Conservation (phyloP, 306 rosid genomes). For the Cajanus cajan region DNA sequence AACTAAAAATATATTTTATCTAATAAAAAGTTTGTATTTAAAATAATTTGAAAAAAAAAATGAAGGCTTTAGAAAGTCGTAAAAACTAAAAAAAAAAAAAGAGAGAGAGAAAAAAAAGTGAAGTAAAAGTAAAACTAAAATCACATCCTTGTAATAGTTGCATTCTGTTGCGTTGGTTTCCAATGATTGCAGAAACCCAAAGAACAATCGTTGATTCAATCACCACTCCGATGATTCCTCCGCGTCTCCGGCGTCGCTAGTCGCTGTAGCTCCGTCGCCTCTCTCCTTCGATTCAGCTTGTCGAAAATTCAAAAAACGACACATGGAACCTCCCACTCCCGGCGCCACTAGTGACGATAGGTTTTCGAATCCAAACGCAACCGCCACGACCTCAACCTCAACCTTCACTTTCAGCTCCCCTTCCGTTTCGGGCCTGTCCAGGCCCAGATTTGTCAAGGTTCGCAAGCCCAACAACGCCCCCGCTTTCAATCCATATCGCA, state of each 20-base stretch:
- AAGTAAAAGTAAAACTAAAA: not conserved
- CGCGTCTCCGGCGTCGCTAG: slow-evolving; percentile 50
- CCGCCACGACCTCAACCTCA: slow-evolving; percentile 21
- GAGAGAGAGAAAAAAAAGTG: too few species aligned
- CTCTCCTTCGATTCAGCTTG: slow-evolving; percentile 17
- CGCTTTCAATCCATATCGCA: slow-evolving; percentile 57
- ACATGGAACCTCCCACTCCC: slow-evolving; percentile 59
- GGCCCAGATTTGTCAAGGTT: slow-evolving; percentile 65
- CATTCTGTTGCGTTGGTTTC: slow-evolving; percentile 1
- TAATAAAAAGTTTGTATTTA: too few species aligned
- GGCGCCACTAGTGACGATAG: slow-evolving; percentile 44
- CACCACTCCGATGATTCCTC: slow-evolving; percentile 31
- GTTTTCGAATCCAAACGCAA: slow-evolving; percentile 37
- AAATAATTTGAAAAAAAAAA: too few species aligned
- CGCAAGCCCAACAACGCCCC: slow-evolving; percentile 55
- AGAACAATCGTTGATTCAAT: slow-evolving; percentile 11
- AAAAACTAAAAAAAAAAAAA: too few species aligned
- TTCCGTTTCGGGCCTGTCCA: slow-evolving; percentile 50
- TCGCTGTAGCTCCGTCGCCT: not conserved
- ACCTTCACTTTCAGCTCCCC: slow-evolving; percentile 44
- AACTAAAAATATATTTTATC: too few species aligned
- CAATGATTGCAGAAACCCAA: slow-evolving; percentile 23
- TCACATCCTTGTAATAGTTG: not conserved
- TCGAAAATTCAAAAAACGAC: not conserved
- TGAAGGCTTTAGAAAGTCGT: too few species aligned